A percentile compares a stretch with the other conserved stretches of the same genome.
phyloP scores from a whole-genome alignment of 2,329 filamentous ascomycete genomes.

The Stachybotrys elegans region DNA sequence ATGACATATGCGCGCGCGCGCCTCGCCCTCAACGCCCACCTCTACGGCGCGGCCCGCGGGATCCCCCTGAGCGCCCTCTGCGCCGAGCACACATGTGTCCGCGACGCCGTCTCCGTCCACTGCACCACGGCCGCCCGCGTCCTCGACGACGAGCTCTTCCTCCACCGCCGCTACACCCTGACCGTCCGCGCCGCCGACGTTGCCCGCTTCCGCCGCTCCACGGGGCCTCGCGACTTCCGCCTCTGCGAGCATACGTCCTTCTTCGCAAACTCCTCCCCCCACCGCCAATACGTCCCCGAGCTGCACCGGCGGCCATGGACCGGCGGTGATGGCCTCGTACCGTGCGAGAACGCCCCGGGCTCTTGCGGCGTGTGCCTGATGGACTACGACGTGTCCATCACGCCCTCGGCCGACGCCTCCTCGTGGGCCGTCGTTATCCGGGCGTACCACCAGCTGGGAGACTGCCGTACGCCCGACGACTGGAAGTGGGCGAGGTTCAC shows the following conservation, averaged over 20 bases:
- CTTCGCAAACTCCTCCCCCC: conserved; percentile 11
- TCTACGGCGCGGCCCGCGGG: conserved; percentile 14
- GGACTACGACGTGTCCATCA: conserved; percentile 17
- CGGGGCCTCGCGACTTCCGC: conserved; percentile 14
- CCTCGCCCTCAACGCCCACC: conserved; percentile 15
- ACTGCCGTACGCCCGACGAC: conserved; percentile 15
- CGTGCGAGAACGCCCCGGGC: conserved; percentile 11
- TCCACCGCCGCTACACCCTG: conserved; percentile 14
- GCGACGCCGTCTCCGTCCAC: conserved; percentile 7
- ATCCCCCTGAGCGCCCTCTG: conserved; percentile 12
- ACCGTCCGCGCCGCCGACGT: conserved; percentile 5
- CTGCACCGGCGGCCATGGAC: conserved; percentile 7
- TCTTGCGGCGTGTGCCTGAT: conserved; percentile 17
- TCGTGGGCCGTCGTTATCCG: conserved; percentile 10
- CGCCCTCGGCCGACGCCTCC: conserved; percentile 2
- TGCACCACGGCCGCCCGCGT: conserved; percentile 14
- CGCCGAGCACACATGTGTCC: conserved; percentile 8
- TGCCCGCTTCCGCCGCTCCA: conserved; percentile 9
- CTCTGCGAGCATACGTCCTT: conserved; percentile 17
- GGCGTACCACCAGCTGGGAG: conserved; percentile 15
- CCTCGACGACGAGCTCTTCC: conserved; percentile 11
- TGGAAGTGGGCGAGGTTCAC: conserved; percentile 21
- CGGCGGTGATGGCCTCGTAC: conserved; percentile 7
- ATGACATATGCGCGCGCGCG: conserved; percentile 13
- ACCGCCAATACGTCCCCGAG: conserved; percentile 14